Base-by-base conservation (phyloP, 129 eudicot genomes). In the Chrysanthemum seticuspe region DNA sequence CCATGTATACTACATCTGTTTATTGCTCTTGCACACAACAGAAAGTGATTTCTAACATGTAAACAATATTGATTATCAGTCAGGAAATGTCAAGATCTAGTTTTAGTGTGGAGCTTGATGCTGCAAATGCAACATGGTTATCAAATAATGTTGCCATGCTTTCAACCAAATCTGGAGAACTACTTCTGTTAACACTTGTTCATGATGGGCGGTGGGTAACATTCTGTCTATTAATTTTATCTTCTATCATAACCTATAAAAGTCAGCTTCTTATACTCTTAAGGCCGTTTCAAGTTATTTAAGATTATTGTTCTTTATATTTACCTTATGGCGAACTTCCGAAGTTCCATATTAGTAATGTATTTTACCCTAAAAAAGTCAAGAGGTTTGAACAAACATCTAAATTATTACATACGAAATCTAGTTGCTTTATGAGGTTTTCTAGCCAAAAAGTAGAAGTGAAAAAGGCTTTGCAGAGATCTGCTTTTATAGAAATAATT, bases 81-180 rank as follows among this genome's bases (percentile, higher is more conserved):
- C 99, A 81, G 76, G 99, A 95, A 76, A 88, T 83, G 88, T 81
- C 87, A 62, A 85, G 94, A 80, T 88, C 91, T 72, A 86, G 83
- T 83, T 95, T 95, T 55, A 80, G 79, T 67, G 90, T 87, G 79
- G 99, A 95, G 82, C 96, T 95, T 75, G 99, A 95, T 81, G 94
- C 99, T 75, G 96, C 99, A 51, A 86, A 85, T 85, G 96, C 96
- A 62, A 91, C 91, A 54, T 95, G 99, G 99, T 80, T 95, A 78
- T 84, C 97, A 63, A 85, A 85, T 82, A 97, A 95, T 67, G 99
- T 91, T 65, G 96, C 94, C 75, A 80, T 88, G 94, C 85, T 95
- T 52, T 95, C 99, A 76, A 83, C 97, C 36, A 95, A 91, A 83
- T 77, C 91, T 12, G 99, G 99, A 72, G 99, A 95, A 76, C 80